phyloP scores from a whole-genome alignment of 1,284 basidiomycete species.

The Papiliotrema flavescens region DNA sequence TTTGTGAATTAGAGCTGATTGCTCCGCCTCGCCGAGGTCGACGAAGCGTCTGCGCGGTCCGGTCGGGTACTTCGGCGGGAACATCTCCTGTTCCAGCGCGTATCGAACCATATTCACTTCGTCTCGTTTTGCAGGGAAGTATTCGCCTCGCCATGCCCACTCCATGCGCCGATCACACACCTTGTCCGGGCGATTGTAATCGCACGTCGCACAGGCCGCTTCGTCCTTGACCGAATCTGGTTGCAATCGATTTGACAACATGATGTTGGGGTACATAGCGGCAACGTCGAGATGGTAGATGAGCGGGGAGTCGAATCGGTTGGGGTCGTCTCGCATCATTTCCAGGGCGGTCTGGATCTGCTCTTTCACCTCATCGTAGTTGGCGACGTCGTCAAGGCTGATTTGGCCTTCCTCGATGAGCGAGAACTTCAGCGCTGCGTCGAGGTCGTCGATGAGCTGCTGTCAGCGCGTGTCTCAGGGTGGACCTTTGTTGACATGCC shows the following conservation, averaged over 20 bases:
- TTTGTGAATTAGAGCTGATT: slow-evolving; percentile 90
- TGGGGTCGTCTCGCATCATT: slow-evolving; percentile 84
- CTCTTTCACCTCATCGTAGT: slow-evolving; percentile 89
- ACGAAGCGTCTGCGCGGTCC: slow-evolving; percentile 74
- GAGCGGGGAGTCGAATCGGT: slow-evolving; percentile 83
- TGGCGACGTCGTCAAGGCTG: slow-evolving; percentile 78
- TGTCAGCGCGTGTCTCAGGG: slow-evolving; percentile 1
- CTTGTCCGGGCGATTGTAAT: slow-evolving; percentile 96
- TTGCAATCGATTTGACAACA: slow-evolving; percentile 98
- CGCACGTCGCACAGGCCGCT: slow-evolving; percentile 94
- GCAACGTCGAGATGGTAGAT: slow-evolving; percentile 99
- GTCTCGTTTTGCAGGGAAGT: slow-evolving; percentile 94
- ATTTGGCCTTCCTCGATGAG: slow-evolving; percentile 83
- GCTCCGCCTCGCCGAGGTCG: slow-evolving; percentile 82
- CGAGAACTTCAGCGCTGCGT: slow-evolving; percentile 84
- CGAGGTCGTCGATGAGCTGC: slow-evolving; percentile 90
- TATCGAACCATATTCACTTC: slow-evolving; percentile 99
- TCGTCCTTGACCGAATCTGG: slow-evolving; percentile 98
- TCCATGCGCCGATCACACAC: slow-evolving; percentile 88
- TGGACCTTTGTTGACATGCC: slow-evolving; percentile 51
- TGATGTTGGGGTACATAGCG: slow-evolving; percentile 99
- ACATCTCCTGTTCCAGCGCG: slow-evolving; percentile 89
- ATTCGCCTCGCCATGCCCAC: slow-evolving; percentile 99
- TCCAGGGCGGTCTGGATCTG: slow-evolving; percentile 78
- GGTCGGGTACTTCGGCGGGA: slow-evolving; percentile 75